Conservation (phyloP, 257 asterid genomes). For the Solanum corneliomulleri region DNA sequence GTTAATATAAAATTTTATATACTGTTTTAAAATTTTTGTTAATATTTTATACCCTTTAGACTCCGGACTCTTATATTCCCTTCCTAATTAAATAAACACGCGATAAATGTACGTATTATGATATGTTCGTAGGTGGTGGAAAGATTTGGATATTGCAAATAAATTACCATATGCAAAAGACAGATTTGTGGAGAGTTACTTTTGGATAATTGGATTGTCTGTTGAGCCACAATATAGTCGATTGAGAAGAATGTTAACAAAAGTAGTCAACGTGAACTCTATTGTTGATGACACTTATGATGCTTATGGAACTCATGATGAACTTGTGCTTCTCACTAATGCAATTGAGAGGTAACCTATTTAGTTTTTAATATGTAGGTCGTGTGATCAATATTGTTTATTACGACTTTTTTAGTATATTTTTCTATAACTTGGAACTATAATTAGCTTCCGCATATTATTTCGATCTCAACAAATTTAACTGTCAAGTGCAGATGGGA, state of each 20-base stretch:
- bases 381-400: not conserved
- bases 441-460: not conserved
- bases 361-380: not conserved
- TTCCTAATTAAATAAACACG: not conserved
- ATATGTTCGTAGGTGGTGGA: slow-evolving; percentile 20
- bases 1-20: too few species aligned
- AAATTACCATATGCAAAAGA: slow-evolving; percentile 17
- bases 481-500: not conserved
- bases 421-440: not conserved
- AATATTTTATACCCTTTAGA: too few species aligned
- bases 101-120: not conserved
- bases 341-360: not conserved
- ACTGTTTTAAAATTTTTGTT: too few species aligned
- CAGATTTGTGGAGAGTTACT: slow-evolving; percentile 24
- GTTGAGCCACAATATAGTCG: slow-evolving; percentile 16
- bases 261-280: not conserved
- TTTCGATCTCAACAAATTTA: not conserved
- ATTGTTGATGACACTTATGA: not conserved
- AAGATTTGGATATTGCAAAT: slow-evolving; percentile 1
- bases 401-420: too few species aligned
- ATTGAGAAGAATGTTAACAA: slow-evolving; percentile 4
- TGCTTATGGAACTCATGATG: not conserved
- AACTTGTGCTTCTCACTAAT: not conserved
- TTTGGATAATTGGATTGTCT: slow-evolving; percentile 11
- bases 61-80: not conserved